Evolutionary conservation across 1,139 yeast genomes (phyloP).

Genomic region (Kodamaea sp.): DNA sequence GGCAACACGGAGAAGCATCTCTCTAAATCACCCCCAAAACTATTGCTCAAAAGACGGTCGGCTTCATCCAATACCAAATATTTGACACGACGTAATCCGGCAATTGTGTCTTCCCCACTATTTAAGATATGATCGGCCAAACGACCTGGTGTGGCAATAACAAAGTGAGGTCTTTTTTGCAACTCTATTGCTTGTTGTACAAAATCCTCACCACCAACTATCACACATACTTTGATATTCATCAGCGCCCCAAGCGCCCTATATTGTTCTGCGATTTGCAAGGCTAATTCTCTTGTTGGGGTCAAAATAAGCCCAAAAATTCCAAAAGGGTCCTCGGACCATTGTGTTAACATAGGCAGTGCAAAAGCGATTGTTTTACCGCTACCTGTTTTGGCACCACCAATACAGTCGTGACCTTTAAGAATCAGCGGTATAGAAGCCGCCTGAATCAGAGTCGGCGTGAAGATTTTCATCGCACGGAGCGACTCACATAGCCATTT

Average conservation of each 20-base stretch:
- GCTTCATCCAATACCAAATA: slow-evolving; percentile 94
- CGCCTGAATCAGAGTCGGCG: slow-evolving; percentile 82
- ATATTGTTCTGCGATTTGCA: slow-evolving; percentile 96
- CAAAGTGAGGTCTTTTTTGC: slow-evolving; percentile 85
- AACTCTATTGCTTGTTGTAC: slow-evolving; percentile 79
- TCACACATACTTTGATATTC: slow-evolving; percentile 74
- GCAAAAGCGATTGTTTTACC: slow-evolving; percentile 98
- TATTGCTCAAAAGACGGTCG: slow-evolving; percentile 79
- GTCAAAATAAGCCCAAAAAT: slow-evolving; percentile 85
- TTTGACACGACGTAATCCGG: slow-evolving; percentile 72
- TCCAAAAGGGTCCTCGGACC: slow-evolving; percentile 96
- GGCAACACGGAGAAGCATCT: slow-evolving; percentile 74
- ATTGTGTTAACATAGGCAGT: slow-evolving; percentile 87
- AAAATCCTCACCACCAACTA: slow-evolving; percentile 96
- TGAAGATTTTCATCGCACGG: slow-evolving; percentile 71
- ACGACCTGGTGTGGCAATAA: slow-evolving; percentile 96
- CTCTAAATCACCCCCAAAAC: slow-evolving; percentile 76
- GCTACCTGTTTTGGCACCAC: slow-evolving; percentile 97
- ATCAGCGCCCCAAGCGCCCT: slow-evolving; percentile 87
- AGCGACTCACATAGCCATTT: slow-evolving; percentile 85
- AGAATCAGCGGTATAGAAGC: slow-evolving; percentile 88
- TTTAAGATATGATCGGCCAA: slow-evolving; percentile 86
- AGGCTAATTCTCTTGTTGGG: slow-evolving; percentile 93
- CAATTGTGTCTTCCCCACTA: slow-evolving; percentile 84
- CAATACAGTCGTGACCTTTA: slow-evolving; percentile 85